A percentile compares a stretch with the other conserved stretches of the same genome.
These are phyloP conservation scores for Phytophthora ramorum DNA, from an alignment of 352 stramenopile species.

Conservation along the genomic window DNA sequence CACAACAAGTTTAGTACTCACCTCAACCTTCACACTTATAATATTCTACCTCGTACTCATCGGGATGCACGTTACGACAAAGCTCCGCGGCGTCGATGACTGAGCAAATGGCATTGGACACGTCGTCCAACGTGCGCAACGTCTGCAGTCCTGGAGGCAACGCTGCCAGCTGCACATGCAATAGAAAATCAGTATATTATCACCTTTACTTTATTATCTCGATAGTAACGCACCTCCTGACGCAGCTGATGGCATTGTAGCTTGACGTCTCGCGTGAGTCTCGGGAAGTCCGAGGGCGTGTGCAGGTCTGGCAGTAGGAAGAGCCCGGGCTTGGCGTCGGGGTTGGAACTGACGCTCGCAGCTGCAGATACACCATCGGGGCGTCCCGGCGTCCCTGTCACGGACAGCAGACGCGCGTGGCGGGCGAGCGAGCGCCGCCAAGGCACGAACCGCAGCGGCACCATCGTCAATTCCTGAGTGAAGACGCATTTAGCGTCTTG, in stretches of 20 bases:
- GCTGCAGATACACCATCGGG: conserved; percentile 10
- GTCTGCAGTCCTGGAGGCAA: conserved; percentile 68
- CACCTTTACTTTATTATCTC: neutral
- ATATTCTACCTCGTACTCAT: conserved; percentile 54
- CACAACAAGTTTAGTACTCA: conserved; percentile 9
- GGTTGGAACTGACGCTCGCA: conserved; percentile 15
- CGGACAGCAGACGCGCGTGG: conserved; percentile 32
- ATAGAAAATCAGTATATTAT: conserved; percentile 13
- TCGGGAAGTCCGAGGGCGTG: conserved; percentile 62
- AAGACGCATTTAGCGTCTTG: conserved; percentile 13
- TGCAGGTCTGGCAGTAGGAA: conserved; percentile 78
- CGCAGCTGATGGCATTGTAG: conserved; percentile 61
- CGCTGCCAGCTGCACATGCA: conserved; percentile 50
- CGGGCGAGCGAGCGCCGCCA: conserved; percentile 18
- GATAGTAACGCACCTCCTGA: conserved; percentile 46
- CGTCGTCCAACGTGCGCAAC: conserved; percentile 90
- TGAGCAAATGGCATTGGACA: conserved; percentile 95
- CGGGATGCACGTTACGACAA: conserved; percentile 93
- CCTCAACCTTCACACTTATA: neutral
- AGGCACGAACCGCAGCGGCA: conserved; percentile 4
- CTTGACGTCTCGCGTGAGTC: conserved; percentile 67
- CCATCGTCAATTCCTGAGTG: conserved; percentile 30
- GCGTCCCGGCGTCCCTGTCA: conserved; percentile 25
- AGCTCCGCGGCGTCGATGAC: conserved; percentile 97
- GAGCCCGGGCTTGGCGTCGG: conserved; percentile 49